Conservation (phyloP, 257 asterid genomes). For the Cruciata laevipes region DNA sequence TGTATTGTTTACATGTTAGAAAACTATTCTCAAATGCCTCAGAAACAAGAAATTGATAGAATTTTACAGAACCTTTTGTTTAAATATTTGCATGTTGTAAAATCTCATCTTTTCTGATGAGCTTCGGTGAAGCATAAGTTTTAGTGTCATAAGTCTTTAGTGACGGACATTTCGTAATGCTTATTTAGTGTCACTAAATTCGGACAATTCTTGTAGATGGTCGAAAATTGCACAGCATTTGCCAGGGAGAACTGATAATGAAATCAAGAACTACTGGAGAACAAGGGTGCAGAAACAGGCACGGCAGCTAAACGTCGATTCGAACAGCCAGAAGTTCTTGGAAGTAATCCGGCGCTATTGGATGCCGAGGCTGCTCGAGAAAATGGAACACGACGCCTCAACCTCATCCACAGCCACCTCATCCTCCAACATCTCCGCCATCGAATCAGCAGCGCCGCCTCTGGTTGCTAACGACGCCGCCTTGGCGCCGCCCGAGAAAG, state of each 20-base stretch:
- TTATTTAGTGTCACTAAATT: not conserved
- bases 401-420: constrained; percentile 13
- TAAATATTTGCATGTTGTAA: too few relatives aligned
- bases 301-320: constrained; percentile 61
- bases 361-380: constrained; percentile 65
- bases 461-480: constrained; percentile 19
- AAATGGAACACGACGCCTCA: constrained; percentile 42
- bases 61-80: too few relatives aligned
- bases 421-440: constrained; percentile 21
- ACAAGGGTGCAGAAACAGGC: constrained; percentile 91
- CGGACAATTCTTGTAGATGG: constrained; percentile 40
- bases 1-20: too few relatives aligned
- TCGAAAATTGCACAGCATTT: constrained; percentile 70
- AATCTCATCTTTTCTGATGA: too few relatives aligned
- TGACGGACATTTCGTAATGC: not conserved
- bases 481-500: constrained; percentile 6
- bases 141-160: too few relatives aligned
- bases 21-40: too few relatives aligned
- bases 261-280: constrained; percentile 87
- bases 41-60: too few relatives aligned
- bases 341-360: constrained; percentile 55
- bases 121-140: too few relatives aligned
- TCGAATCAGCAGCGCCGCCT: constrained; percentile 10
- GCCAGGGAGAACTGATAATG: constrained; percentile 85
- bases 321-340: constrained; percentile 63